Evolutionary conservation across 371 early-diverging fungal species (phyloP).

Genomic region (Rhizopus delemar): DNA sequence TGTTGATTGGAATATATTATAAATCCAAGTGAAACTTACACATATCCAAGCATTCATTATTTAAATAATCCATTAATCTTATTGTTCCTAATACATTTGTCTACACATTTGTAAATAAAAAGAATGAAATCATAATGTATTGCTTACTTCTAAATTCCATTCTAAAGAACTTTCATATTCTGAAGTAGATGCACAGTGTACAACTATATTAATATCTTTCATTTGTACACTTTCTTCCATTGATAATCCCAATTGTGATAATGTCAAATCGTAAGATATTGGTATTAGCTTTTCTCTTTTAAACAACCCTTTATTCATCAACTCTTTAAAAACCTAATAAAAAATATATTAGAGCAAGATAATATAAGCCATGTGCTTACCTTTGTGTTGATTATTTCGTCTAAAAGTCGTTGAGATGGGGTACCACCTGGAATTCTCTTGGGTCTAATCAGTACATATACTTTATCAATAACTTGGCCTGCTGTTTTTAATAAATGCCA

Average conservation of each 20-base stretch:
- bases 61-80: conserved; percentile 51
- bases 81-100: conserved; percentile 54
- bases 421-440: conserved; percentile 28
- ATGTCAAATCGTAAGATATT: conserved; percentile 47
- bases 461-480: conserved; percentile 24
- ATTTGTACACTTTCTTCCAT: conserved; percentile 39
- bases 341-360: neutral
- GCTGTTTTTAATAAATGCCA: conserved; percentile 38
- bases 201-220: conserved; percentile 41
- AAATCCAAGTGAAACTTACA: conserved; percentile 14
- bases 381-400: conserved; percentile 27
- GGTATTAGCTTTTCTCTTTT: conserved; percentile 47
- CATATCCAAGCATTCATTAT: conserved; percentile 25
- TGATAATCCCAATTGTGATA: conserved; percentile 47
- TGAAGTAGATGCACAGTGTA: conserved; percentile 56
- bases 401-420: conserved; percentile 29
- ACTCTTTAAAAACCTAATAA: conserved; percentile 24
- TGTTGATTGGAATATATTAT: no score
- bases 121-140: neutral
- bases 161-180: conserved; percentile 48
- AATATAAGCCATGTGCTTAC: conserved; percentile 9
- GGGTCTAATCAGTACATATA: conserved; percentile 33
- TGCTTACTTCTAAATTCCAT: conserved; percentile 47
- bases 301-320: conserved; percentile 9
- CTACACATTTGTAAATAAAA: conserved; percentile 11